phyloP scores from a whole-genome alignment of 2,329 filamentous ascomycete genomes.

The Neurospora sp. region DNA sequence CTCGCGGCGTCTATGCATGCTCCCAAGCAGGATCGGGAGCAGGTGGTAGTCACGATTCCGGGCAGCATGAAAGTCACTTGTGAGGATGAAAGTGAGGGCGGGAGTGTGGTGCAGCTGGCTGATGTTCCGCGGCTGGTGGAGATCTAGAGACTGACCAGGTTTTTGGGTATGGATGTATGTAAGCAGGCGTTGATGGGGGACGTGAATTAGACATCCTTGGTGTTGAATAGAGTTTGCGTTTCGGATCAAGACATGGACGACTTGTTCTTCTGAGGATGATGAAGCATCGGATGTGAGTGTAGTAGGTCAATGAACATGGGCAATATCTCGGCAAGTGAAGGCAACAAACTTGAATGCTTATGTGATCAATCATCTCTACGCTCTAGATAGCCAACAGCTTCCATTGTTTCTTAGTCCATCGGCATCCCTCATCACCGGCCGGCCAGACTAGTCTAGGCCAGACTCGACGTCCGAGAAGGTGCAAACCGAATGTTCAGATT shows the following conservation, averaged over 20 bases:
- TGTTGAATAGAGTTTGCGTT: neutral
- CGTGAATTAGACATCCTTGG: neutral
- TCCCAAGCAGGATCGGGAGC: neutral
- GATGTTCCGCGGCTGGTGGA: neutral
- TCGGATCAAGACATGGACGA: neutral
- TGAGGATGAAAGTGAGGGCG: neutral
- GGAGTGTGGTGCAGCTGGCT: neutral
- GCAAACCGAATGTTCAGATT: neutral
- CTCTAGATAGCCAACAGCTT: neutral
- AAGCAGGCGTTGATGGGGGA: neutral
- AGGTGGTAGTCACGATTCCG: neutral
- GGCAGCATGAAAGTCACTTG: neutral
- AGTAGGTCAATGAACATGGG: neutral
- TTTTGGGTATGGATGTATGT: neutral
- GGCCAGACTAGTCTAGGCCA: neutral
- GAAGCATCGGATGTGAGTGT: neutral
- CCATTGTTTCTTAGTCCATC: neutral
- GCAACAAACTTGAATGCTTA: neutral
- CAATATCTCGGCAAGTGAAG: neutral
- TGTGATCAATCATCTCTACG: neutral
- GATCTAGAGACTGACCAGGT: neutral
- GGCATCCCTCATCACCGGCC: neutral
- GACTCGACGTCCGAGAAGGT: neutral
- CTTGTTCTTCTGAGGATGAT: neutral
- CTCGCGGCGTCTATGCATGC: neutral